Conservation (phyloP, 768 basidiomycete species). For the Mycena vitilis region DNA sequence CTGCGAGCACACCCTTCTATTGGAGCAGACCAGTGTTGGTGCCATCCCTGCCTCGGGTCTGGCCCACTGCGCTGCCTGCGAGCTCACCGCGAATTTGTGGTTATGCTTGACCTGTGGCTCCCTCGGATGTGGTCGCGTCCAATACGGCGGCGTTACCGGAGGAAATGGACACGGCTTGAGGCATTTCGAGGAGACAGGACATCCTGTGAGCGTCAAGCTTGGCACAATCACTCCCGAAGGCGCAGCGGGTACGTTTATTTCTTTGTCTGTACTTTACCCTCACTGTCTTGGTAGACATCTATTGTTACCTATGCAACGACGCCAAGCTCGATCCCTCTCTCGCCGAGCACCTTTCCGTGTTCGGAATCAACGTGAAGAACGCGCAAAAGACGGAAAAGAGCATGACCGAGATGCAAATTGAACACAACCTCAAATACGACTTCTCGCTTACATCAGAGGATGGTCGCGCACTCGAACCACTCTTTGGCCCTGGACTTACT, state of each 20-base stretch:
- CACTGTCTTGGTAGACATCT: slow-evolving; percentile 71
- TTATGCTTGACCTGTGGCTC: slow-evolving; percentile 92
- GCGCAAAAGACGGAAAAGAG: slow-evolving; percentile 95
- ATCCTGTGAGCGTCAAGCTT: slow-evolving; percentile 90
- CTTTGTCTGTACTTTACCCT: background rate
- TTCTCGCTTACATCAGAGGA: slow-evolving; percentile 91
- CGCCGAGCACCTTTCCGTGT: slow-evolving; percentile 73
- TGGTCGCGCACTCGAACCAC: slow-evolving; percentile 87
- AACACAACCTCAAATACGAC: slow-evolving; percentile 95
- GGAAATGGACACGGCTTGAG: slow-evolving; percentile 92
- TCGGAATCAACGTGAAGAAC: slow-evolving; percentile 87
- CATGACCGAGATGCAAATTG: slow-evolving; percentile 97
- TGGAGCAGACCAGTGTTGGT: slow-evolving; percentile 57
- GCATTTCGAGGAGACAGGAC: slow-evolving; percentile 79
- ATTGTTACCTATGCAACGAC: slow-evolving; percentile 90
- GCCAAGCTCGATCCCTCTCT: slow-evolving; percentile 61
- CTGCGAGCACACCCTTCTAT: slow-evolving; percentile 81
- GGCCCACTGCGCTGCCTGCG: slow-evolving; percentile 85
- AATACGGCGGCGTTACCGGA: slow-evolving; percentile 75
- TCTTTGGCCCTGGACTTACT: slow-evolving; percentile 90
- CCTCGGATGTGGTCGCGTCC: slow-evolving; percentile 89
- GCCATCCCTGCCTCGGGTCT: slow-evolving; percentile 71
- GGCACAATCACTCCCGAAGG: slow-evolving; percentile 98
- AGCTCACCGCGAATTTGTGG: slow-evolving; percentile 94
- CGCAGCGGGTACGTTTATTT: slow-evolving; percentile 71